Evolutionary conservation across 2,329 filamentous ascomycete genomes (phyloP).

Genomic region (Cladophialophora immunda): DNA sequence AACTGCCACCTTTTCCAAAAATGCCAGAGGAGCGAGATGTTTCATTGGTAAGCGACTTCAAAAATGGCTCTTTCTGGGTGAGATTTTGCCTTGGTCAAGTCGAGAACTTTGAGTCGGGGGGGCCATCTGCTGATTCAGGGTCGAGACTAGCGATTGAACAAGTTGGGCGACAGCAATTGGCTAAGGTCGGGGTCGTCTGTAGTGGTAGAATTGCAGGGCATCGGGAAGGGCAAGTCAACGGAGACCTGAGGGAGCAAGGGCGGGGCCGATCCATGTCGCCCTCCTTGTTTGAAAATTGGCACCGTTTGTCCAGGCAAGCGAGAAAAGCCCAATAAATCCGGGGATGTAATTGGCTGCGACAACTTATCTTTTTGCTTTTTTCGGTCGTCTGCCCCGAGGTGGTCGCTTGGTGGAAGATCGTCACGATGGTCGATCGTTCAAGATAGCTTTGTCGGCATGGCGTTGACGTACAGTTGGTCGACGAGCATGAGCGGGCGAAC

Average conservation of each 20-base stretch:
- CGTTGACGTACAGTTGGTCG: conserved; percentile 25
- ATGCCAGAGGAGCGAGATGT: conserved; percentile 12
- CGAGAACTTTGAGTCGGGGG: conserved; percentile 6
- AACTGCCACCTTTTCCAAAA: conserved; percentile 28
- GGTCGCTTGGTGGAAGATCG: conserved; percentile 25
- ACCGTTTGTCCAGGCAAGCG: conserved; percentile 16
- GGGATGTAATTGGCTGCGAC: conserved; percentile 27
- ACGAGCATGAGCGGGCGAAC: conserved; percentile 20
- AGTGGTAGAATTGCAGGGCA: conserved; percentile 8
- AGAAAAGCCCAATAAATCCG: conserved; percentile 25
- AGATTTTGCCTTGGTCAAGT: conserved; percentile 16
- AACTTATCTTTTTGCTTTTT: conserved; percentile 26
- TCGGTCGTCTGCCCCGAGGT: conserved; percentile 10
- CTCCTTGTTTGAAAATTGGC: conserved; percentile 21
- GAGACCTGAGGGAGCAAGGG: conserved; percentile 30
- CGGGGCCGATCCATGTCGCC: conserved; percentile 38
- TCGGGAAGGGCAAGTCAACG: conserved; percentile 15
- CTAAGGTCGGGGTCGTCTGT: conserved; percentile 8
- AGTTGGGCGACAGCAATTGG: conserved; percentile 27
- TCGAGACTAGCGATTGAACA: conserved; percentile 12
- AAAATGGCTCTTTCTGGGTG: conserved; percentile 25
- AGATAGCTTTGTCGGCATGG: conserved; percentile 16
- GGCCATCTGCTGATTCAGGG: conserved; percentile 26
- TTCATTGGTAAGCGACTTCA: conserved; percentile 28
- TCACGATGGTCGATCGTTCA: conserved; percentile 25